Base-by-base conservation (phyloP, 805 yeast genomes). In the Candida ascalaphidarum region DNA sequence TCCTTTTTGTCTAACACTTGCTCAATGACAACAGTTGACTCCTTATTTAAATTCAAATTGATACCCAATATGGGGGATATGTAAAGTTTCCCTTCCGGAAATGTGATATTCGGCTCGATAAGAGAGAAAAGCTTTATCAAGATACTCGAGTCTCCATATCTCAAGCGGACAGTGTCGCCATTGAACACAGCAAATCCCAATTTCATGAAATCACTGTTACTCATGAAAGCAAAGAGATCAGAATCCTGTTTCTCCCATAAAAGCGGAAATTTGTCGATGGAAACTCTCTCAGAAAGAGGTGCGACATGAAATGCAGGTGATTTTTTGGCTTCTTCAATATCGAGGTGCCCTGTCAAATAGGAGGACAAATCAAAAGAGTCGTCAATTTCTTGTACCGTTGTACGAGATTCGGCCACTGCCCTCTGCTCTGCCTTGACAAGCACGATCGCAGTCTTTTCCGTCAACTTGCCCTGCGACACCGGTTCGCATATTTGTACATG, bases 401-500 rank as follows among this genome's bases (percentile, higher is more conserved):
- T 8, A 17, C 8, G 8, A 17, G 6, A 6, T 6, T 6, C 18
- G 8, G 18, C 21, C 29, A 13, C 9, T 12, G 12, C 26, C 36
- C 14, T 13, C 2, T 49, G 44, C 8, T 40, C 26, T 10, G 30
- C 31, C 33, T 64, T 68, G 11, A 77, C 68, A 17, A 81, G 51
- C 3, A 76, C 66, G 3, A 83, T 52, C n/a, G 58, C 58, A 0
- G 89, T 76, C 2, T 52, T 48, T 2, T 37, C 31, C 13, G 55
- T 48, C 1, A 80, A 41, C 5, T 48, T 38, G 1, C 95, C 95
- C 46, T 82, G 94, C 23, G 68, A 72, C 2, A 73, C 64, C 0
- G 94, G 94, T 40, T 82, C 94, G 46, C 85, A 73, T 14, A 77
- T 64, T 3, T 70, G 40, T 3, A 83, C 65, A 5, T 44, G 42